Evolutionary conservation across 2,329 filamentous ascomycete genomes (phyloP).

Genomic region (Davidsoniella eucalypti): DNA sequence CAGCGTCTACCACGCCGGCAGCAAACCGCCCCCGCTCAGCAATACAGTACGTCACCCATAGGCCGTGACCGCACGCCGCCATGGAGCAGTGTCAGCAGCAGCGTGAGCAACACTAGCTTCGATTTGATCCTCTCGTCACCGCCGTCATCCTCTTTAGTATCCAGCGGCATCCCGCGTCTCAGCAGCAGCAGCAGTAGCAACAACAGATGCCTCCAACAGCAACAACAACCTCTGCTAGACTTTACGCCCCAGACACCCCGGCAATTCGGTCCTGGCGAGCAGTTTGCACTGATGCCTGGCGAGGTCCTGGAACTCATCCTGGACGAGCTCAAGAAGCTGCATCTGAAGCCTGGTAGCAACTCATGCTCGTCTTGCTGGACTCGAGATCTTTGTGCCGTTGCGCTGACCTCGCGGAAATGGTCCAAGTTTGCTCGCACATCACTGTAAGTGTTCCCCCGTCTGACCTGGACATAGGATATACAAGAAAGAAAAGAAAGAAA

Average conservation of each 20-base stretch:
- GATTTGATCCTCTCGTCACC: slow-evolving; percentile 22
- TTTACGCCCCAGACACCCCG: slow-evolving; percentile 19
- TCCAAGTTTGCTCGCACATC: slow-evolving; percentile 32
- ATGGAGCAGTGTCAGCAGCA: slow-evolving; percentile 23
- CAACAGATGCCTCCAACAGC: slow-evolving; percentile 10
- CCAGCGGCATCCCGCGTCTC: slow-evolving; percentile 1
- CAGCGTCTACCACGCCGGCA: slow-evolving; percentile 19
- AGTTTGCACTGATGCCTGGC: slow-evolving; percentile 38
- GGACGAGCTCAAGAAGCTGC: slow-evolving; percentile 33
- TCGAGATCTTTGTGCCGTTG: slow-evolving; percentile 39
- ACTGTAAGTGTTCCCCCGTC: slow-evolving; percentile 26
- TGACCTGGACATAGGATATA: neutral
- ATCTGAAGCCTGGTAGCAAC: slow-evolving; percentile 29
- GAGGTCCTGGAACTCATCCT: slow-evolving; percentile 43
- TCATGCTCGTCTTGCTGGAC: slow-evolving; percentile 51
- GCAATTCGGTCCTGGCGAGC: slow-evolving; percentile 29
- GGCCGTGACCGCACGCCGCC: slow-evolving; percentile 18
- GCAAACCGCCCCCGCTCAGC: neutral
- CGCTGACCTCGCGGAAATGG: slow-evolving; percentile 34
- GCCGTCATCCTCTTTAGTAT: slow-evolving; percentile 14
- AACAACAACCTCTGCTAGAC: slow-evolving; percentile 12
- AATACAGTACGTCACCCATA: neutral
- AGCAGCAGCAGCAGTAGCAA: slow-evolving; percentile 8
- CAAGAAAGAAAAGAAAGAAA: too few relatives aligned
- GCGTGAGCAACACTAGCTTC: slow-evolving; percentile 16